Evolutionary conservation across 2,329 filamentous ascomycete genomes (phyloP), one percentile per base, ranked within the genome.

Genomic region (Phaeoacremonium minimum): DNA sequence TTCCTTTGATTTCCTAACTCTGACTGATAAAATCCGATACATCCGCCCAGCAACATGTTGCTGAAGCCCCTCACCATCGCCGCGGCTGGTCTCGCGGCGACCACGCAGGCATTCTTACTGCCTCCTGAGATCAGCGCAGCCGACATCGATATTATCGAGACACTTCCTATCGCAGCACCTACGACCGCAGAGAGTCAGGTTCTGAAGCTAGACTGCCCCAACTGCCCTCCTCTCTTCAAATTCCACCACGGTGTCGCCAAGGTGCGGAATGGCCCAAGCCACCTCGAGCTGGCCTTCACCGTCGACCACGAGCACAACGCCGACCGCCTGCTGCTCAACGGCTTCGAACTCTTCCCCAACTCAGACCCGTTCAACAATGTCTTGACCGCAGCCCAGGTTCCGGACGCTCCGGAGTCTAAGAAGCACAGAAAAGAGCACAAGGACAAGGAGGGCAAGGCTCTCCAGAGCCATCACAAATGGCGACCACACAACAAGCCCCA

Each of bases 281-380:
- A 68, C 37, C 57, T 82, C 38, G 60, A 69, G 45, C 61, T 85
- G 28, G 66, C 73, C 47, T 75, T 85, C 48, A 60, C 54, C 39
- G 55, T 84, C 43, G 66, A 74, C 13, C 60, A 68, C 41, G 57
- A 60, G 18, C 45, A 55, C 28, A 61, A 61, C 32, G 50, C 52
- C 40, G 66, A 73, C 43, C 63, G 60, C 29, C 61, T 85, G 17
- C 51, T 75, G 26, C 49, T 84, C 39, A 83, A 84, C 56, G 75
- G 71, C 39, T 71, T 73, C 42, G 71, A 77, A 48, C 62, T 85
- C 14, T 85, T 80, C 46, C 75, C 75, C 13, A 58, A 66, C 35
- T 56, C 73, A 44, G 61, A 73, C 50, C 63, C 69, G 2, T 63
- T 67, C 52, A 53, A 53, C 44, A 56, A 58, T 32, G 56, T 58